Conservation (phyloP, 805 yeast genomes). For the Metschnikowia noctiluminum region DNA sequence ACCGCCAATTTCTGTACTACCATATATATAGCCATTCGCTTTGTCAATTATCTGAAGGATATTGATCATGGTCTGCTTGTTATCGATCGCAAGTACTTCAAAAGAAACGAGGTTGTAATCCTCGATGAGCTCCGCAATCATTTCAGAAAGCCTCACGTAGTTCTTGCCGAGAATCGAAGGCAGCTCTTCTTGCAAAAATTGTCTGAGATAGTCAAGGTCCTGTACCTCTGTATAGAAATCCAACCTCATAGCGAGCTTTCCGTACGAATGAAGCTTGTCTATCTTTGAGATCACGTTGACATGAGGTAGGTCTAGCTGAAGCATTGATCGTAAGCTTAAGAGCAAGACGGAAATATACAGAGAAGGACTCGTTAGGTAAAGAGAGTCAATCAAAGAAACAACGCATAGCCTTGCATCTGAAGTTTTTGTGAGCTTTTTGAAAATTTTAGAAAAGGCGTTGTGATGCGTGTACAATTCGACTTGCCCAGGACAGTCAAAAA, state of each 20-base stretch:
- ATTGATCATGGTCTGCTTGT: conserved; percentile 86
- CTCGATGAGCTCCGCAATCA: conserved; percentile 77
- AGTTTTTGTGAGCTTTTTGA: conserved; percentile 50
- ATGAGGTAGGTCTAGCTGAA: conserved; percentile 90
- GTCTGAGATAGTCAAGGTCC: conserved; percentile 66
- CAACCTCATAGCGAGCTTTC: conserved; percentile 74
- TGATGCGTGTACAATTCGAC: conserved; percentile 93
- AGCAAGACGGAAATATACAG: conserved; percentile 81
- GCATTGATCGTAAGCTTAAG: conserved; percentile 84
- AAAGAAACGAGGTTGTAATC: conserved; percentile 86
- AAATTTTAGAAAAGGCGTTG: conserved; percentile 64
- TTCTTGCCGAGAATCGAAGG: conserved; percentile 58
- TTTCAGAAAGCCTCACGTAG: conserved; percentile 65
- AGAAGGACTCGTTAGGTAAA: conserved; percentile 79
- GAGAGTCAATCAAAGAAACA: conserved; percentile 80
- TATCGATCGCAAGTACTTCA: conserved; percentile 87
- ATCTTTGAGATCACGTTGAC: conserved; percentile 90
- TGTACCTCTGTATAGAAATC: conserved; percentile 93
- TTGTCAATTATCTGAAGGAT: conserved; percentile 76
- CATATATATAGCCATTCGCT: conserved; percentile 91
- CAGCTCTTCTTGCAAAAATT: conserved; percentile 68
- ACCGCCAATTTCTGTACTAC: conserved; percentile 93
- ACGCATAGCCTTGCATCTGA: conserved; percentile 77
- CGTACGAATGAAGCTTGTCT: conserved; percentile 74
- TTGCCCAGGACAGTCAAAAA: conserved; percentile 95